Conservation (phyloP, 768 basidiomycete species). For the Russula virescens region DNA sequence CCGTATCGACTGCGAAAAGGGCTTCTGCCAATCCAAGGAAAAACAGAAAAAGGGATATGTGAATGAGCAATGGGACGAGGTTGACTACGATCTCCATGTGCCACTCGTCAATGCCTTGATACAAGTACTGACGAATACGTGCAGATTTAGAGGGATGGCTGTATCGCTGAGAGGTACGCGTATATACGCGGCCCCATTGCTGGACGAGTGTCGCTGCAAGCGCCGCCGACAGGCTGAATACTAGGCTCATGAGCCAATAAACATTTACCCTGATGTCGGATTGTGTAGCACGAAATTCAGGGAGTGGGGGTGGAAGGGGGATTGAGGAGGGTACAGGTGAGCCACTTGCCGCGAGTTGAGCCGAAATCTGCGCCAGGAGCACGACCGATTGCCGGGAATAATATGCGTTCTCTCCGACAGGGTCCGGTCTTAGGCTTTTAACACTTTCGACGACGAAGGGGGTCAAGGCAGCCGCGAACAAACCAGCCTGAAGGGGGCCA, state of each 20-base stretch:
- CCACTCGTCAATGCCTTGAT: constrained; percentile 39
- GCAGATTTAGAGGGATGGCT: constrained; percentile 31
- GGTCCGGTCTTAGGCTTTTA: not conserved
- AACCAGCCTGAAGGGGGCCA: constrained; percentile 12
- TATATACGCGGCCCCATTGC: no score
- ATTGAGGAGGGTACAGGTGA: not conserved
- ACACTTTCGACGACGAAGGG: constrained; percentile 17
- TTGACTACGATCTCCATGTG: constrained; percentile 41
- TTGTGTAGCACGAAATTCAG: constrained; percentile 21
- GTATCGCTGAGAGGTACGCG: constrained; percentile 24
- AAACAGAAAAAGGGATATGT: constrained; percentile 45
- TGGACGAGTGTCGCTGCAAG: no score
- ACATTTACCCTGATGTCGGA: constrained; percentile 37
- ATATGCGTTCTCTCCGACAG: not conserved
- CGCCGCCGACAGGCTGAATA: constrained; percentile 41
- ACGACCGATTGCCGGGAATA: constrained; percentile 9
- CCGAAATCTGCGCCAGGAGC: constrained; percentile 18
- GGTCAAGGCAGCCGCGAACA: constrained; percentile 17
- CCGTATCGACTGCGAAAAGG: constrained; percentile 31
- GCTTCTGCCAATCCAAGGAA: constrained; percentile 45
- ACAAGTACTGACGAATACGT: constrained; percentile 36
- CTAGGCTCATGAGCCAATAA: constrained; percentile 37
- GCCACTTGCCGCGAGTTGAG: constrained; percentile 15
- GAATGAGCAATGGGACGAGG: constrained; percentile 45
- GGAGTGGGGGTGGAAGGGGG: not conserved